Base-by-base conservation (phyloP, 2,329 filamentous ascomycete species). In the Chaetothyriales sp. region DNA sequence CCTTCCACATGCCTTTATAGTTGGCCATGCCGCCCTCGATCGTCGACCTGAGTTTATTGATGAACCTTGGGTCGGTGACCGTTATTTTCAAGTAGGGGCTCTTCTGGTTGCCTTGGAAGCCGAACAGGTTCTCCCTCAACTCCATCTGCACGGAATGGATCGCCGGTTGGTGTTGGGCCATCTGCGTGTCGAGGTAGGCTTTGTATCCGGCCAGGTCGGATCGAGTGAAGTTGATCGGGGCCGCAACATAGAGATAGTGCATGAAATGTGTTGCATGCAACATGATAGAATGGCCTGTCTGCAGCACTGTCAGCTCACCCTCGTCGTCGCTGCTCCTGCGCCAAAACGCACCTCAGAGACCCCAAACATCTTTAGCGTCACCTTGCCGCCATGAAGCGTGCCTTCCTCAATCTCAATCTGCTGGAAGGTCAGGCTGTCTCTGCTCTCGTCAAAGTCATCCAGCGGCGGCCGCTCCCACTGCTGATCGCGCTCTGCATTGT, bases 321-420 rank as follows among this genome's bases (percentile, higher is more conserved):
- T 20, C 12, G 5, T 15, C 26, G 32, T 39, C 47, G 9, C 19
- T 22, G 10, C 8, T 7, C 7, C 15, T 8, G 26, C 5, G 15
- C 19, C 28, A n/a, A n/a, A 46, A 59, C 64, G 51, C 67, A 80
- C 80, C 73, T 84, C 80, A 32, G 87, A 95, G 3, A 96, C 88
- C 61, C 92, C 92, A 68, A 96, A 98, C 18, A 98, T 76, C 71
- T 92, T 93, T 51, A 98, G 79, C 0, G 86, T 83, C 0, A 86
- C 74, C 63, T 74, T 81, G 18, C 86, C 86, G 47, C 85, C 85
- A 64, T 83, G 72, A 1, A 95, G 67, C 2, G 80, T 84, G 18
- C 92, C 90, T 65, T 98, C 90, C 64, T 96, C 89, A 1, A 81
- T 84, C 63, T 98, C 93, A 59, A 98, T 98, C 63, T 93, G 84